Conservation (phyloP, 805 yeast genomes). For the Candida gorgasii region DNA sequence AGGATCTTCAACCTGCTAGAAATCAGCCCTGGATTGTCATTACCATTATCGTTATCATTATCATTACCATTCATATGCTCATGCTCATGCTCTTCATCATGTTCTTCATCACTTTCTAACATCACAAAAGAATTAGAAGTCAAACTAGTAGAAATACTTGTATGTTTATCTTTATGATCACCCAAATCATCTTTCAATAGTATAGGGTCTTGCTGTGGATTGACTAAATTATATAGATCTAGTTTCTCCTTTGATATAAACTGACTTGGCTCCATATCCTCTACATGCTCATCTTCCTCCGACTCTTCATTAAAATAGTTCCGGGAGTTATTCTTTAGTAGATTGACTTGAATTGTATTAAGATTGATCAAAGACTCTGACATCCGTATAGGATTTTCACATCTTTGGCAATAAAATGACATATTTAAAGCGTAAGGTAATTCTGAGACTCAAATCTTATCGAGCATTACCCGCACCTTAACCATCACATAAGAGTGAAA, state of each 20-base stretch:
- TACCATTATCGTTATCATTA: background rate
- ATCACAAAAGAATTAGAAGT: slow-evolving; percentile 22
- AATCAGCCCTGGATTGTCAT: slow-evolving; percentile 20
- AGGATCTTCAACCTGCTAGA: slow-evolving; percentile 54
- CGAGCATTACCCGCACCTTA: slow-evolving; percentile 6
- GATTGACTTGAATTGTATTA: slow-evolving; percentile 54
- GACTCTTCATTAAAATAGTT: slow-evolving; percentile 11
- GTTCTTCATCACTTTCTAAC: slow-evolving; percentile 22
- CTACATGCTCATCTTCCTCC: slow-evolving; percentile 7
- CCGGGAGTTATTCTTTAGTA: slow-evolving; percentile 42
- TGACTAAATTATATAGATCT: slow-evolving; percentile 34
- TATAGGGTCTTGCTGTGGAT: slow-evolving; percentile 23
- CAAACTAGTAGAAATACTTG: slow-evolving; percentile 17
- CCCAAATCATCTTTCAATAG: slow-evolving; percentile 31
- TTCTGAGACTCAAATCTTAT: background rate
- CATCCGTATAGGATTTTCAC: slow-evolving; percentile 56
- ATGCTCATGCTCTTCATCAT: background rate
- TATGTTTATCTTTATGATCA: slow-evolving; percentile 19
- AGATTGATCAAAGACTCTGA: slow-evolving; percentile 57
- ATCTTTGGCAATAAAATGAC: slow-evolving; percentile 53
- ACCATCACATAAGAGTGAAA: too few relatives aligned
- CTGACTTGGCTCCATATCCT: slow-evolving; percentile 28
- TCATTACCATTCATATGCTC: background rate
- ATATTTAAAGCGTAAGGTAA: background rate
- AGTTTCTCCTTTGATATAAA: slow-evolving; percentile 42